phyloP scores from a whole-genome alignment of 805 yeast species.

The Candida tallmaniae region DNA sequence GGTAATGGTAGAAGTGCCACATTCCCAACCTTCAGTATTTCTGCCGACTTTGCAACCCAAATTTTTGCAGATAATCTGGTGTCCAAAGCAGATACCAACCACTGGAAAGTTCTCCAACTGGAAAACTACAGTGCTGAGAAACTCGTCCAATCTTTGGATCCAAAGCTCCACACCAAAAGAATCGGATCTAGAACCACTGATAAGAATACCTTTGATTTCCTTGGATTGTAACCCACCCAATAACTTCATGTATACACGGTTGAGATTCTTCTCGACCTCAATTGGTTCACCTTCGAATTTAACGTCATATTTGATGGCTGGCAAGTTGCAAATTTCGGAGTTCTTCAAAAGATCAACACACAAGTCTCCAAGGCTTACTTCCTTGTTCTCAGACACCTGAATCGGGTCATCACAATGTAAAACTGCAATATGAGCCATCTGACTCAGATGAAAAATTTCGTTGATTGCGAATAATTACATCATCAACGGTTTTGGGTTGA shows the following conservation, averaged over 20 bases:
- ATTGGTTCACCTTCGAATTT: constrained; percentile 17
- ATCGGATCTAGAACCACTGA: constrained; percentile 52
- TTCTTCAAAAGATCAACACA: constrained; percentile 26
- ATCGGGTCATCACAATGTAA: constrained; percentile 38
- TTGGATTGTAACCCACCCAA: constrained; percentile 24
- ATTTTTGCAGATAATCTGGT: constrained; percentile 68
- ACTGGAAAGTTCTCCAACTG: constrained; percentile 30
- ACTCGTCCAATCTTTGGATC: constrained; percentile 38
- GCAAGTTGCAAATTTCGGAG: constrained; percentile 10
- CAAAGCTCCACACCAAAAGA: constrained; percentile 39
- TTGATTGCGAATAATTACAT: not conserved
- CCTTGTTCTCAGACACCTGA: constrained; percentile 21
- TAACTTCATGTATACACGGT: constrained; percentile 12
- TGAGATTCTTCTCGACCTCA: constrained; percentile 6
- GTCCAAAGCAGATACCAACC: constrained; percentile 83
- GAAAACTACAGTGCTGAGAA: constrained; percentile 19
- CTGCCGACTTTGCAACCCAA: constrained; percentile 57
- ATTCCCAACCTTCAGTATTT: constrained; percentile 66
- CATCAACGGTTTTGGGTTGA: not conserved
- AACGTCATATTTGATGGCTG: constrained; percentile 35
- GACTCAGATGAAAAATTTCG: not conserved
- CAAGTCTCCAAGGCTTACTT: constrained; percentile 54
- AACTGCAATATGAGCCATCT: constrained; percentile 30
- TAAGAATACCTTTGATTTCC: constrained; percentile 36
- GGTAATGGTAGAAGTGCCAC: constrained; percentile 51